Evolutionary conservation across 257 asterid genomes (phyloP).

Genomic region (Osmanthus fragrans): DNA sequence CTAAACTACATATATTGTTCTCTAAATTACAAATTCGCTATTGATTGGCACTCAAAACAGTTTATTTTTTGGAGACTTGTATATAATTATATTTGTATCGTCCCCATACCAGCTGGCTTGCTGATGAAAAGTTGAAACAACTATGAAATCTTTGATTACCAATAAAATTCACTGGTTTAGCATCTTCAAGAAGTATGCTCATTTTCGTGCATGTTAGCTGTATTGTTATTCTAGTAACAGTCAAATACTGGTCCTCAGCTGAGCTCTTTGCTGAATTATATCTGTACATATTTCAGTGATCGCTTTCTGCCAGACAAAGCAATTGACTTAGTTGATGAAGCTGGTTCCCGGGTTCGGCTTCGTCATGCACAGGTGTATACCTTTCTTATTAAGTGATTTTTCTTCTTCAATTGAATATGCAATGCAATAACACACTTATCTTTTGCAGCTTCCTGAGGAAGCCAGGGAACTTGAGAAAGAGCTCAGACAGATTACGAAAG

Average conservation of each 20-base stretch:
- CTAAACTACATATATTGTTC: neutral
- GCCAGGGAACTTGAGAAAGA: slow-evolving; percentile 97
- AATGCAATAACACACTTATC: slow-evolving; percentile 17
- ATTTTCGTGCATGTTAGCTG: neutral
- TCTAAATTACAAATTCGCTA: neutral
- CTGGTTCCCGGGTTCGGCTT: slow-evolving; percentile 97
- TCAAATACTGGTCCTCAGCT: neutral
- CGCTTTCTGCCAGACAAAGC: slow-evolving; percentile 99
- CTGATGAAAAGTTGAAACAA: neutral
- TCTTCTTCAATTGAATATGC: slow-evolving; percentile 6
- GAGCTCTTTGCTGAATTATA: slow-evolving; percentile 22
- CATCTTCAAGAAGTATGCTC: neutral
- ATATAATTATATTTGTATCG: neutral
- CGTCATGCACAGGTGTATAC: slow-evolving; percentile 89
- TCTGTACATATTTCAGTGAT: slow-evolving; percentile 58
- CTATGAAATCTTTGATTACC: too few relatives aligned
- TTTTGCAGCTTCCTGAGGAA: slow-evolving; percentile 91
- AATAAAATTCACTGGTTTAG: neutral
- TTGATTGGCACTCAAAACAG: neutral
- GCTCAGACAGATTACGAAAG: slow-evolving; percentile 94
- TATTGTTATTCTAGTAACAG: neutral
- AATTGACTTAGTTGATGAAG: slow-evolving; percentile 96
- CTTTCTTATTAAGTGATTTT: slow-evolving; percentile 19
- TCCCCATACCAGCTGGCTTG: neutral
- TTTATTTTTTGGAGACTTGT: neutral